Conservation (phyloP, 768 basidiomycete species). For the Kwoniella heveanensis region DNA sequence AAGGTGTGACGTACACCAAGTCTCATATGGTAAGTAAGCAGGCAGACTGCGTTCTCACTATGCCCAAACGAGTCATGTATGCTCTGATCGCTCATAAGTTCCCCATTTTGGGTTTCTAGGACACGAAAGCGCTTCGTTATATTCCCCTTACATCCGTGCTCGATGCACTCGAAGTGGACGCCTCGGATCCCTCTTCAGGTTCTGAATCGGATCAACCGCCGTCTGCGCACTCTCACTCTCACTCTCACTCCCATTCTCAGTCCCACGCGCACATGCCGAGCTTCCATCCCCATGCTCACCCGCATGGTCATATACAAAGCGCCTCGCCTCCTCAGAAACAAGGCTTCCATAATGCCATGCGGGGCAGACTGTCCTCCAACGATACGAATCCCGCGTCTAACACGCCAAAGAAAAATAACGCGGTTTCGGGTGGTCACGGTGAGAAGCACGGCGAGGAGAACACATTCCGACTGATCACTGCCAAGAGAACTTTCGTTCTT, state of each 20-base stretch:
- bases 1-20: conserved; percentile 81
- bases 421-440: not conserved
- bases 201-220: conserved; percentile 50
- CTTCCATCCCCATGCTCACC: conserved; percentile 16
- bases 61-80: not conserved
- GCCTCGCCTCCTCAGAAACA: conserved; percentile 18
- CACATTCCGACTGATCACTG: conserved; percentile 95
- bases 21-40: conserved; percentile 84
- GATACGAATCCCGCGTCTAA: conserved; percentile 13
- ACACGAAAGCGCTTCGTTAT: conserved; percentile 81
- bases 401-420: not conserved
- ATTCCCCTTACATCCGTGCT: conserved; percentile 83
- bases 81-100: not conserved
- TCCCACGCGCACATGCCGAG: conserved; percentile 7
- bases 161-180: conserved; percentile 86
- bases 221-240: conserved; percentile 17
- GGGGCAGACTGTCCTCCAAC: conserved; percentile 17
- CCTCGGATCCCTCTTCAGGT: conserved; percentile 28
- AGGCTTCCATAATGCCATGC: conserved; percentile 14
- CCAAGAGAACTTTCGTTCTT: conserved; percentile 81
- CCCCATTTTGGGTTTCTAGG: conserved; percentile 61
- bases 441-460: conserved; percentile 55
- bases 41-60: not conserved
- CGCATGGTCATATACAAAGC: not conserved
- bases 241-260: conserved; percentile 11